Evolutionary conservation across 306 rosid species (phyloP).

Genomic region (Clitoria ternatea): DNA sequence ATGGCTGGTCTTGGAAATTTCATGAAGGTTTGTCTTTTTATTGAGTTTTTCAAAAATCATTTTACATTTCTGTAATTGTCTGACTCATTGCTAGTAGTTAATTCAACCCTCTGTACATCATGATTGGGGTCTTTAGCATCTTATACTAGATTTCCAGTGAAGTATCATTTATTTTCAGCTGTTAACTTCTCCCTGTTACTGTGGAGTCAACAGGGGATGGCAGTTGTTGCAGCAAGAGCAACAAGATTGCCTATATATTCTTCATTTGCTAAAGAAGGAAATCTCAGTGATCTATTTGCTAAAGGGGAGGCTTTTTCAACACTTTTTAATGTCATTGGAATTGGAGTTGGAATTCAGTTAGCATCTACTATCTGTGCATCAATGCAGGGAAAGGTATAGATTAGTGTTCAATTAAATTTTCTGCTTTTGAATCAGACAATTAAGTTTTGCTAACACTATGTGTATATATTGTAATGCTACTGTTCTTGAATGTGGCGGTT

Average conservation of each 20-base stretch:
- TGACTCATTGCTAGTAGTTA: not conserved
- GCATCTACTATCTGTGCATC: slow-evolving; percentile 93
- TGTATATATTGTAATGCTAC: not conserved
- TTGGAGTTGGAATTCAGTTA: slow-evolving; percentile 87
- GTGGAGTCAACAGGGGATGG: slow-evolving; percentile 76
- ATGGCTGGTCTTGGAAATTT: slow-evolving; percentile 95
- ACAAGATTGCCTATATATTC: slow-evolving; percentile 99
- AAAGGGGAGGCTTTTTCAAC: slow-evolving; percentile 99
- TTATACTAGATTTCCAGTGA: not conserved
- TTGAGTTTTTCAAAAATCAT: not conserved
- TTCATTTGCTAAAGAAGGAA: slow-evolving; percentile 95
- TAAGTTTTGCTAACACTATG: slow-evolving; percentile 1
- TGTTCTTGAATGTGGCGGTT: not conserved
- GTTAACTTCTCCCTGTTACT: slow-evolving; percentile 14
- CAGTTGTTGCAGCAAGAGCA: slow-evolving; percentile 98
- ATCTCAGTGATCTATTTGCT: slow-evolving; percentile 96
- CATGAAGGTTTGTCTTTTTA: slow-evolving; percentile 57
- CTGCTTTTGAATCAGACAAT: not conserved
- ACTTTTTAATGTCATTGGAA: slow-evolving; percentile 83
- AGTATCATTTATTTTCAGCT: not conserved
- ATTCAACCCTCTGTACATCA: not conserved
- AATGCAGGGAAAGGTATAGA: slow-evolving; percentile 83
- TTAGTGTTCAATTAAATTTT: slow-evolving; percentile 8
- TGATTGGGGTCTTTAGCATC: not conserved
- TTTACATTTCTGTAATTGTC: not conserved